phyloP scores from a whole-genome alignment of 169 alveolate species.

The Plasmodium cynomolgi region DNA sequence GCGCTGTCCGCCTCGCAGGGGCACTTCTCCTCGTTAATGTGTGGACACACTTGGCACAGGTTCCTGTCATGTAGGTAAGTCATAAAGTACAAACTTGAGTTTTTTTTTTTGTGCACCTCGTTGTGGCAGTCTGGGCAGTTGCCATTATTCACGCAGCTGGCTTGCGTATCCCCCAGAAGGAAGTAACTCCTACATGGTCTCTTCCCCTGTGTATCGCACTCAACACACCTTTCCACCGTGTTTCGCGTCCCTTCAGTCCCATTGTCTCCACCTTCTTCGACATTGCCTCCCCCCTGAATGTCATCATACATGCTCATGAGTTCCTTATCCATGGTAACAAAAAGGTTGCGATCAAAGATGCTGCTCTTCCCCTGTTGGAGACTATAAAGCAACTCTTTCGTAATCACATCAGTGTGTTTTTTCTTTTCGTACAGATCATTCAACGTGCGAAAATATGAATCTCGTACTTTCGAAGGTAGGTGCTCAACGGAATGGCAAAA shows the following conservation, averaged over 20 bases:
- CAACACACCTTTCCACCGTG: neutral
- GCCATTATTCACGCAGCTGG: neutral
- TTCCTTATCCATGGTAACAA: neutral
- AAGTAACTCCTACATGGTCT: slow-evolving; percentile 29
- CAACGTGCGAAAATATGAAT: neutral
- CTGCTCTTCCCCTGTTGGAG: neutral
- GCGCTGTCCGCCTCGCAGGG: slow-evolving; percentile 1
- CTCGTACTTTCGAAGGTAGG: neutral
- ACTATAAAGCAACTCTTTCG: neutral
- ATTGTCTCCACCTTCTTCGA: neutral
- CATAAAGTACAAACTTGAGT: slow-evolving; percentile 12
- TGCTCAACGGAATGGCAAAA: slow-evolving; percentile 51
- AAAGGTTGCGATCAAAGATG: neutral
- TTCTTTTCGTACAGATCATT: slow-evolving; percentile 9
- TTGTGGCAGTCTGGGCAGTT: slow-evolving; percentile 25
- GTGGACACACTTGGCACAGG: slow-evolving; percentile 23
- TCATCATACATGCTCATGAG: neutral
- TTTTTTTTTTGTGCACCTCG: slow-evolving; percentile 40
- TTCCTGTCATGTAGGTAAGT: slow-evolving; percentile 23
- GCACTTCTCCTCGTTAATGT: slow-evolving; percentile 12
- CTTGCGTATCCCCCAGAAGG: neutral
- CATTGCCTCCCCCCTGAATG: neutral
- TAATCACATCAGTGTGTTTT: neutral
- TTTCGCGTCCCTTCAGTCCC: neutral
- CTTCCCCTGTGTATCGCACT: neutral